Base-by-base conservation (phyloP, 306 rosid species). In the Cajanus cajan region DNA sequence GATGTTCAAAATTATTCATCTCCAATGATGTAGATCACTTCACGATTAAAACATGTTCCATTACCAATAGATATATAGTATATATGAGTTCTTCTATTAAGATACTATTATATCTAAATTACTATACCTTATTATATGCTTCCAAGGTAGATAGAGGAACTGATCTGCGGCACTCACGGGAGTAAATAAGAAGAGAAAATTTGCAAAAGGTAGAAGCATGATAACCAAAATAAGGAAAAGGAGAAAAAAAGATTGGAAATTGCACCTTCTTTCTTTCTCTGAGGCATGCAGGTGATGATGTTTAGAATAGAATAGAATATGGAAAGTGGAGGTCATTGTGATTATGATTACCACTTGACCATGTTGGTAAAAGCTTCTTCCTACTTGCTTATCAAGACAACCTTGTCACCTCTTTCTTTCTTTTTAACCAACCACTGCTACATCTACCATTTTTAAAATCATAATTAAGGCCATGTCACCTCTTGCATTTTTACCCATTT, bases 301-400 rank as follows among this genome's bases (percentile, higher is more conserved):
- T 65, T 28, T n/a, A n/a, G n/a, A 52, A 10, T 5, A 10, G 31
- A 40, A 36, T 18, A 54, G 12, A 68, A 24, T 59, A 82, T 37
- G 3, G 31, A 28, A 28, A 28, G 3, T 28, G 41, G 43, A 36
- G 73, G 48, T 50, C 50, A 76, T 47, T n/a, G 2, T 52, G 28
- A 25, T 22, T 62, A 82, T 69, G 74, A 82, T 82, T 50, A 76
- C 40, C 44, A 33, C 34, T 74, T 54, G 66, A 67, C 55, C 44
- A 4, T 65, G 69, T 44, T 73, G 70, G 54, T 54, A 11, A 80
- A 51, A 73, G 80, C 63, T 81, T 81, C 21, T 40, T 18, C 74
- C 80, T 66, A 65, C 84, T 74, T 81, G 80, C 61, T 65, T 82
- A n/a, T 10, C 66, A 68, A 81, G 64, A 58, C 36, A 66, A 73